Base-by-base conservation (phyloP, 129 eudicot species). In the Helianthus tuberosus region DNA sequence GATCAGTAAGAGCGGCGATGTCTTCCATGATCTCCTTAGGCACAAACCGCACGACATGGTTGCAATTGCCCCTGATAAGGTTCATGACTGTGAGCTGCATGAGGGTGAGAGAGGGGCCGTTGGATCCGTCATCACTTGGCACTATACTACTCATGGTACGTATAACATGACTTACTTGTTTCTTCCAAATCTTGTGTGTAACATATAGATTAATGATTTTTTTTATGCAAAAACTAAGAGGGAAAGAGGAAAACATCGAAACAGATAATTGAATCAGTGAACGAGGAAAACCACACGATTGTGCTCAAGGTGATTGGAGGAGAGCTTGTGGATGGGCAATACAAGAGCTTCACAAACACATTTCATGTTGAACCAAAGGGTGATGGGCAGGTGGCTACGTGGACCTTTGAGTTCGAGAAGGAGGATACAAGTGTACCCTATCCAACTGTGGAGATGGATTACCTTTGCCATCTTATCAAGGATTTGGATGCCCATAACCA, bases 231-330 rank as follows among this genome's bases (percentile, higher is more conserved):
- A 44, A 10, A 12, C 20, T 6, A 47, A 77, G 81, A 69, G 59
- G 81, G 81, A 7, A 70, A 69, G 51, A 69, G 60, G 68, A 69
- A 50, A 51, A 6, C 11, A n/a, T 49, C 71, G 3, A 77, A 69
- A 39, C 76, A 69, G 47, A 48, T 77, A 39, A 77, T 77, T 1
- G 75, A 69, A 59, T 66, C 75, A 1, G 75, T 77, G 38, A 49
- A 77, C 6, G 81, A 77, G 65, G 76, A 60, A 36, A 69, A 61
- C 1, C 68, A 77, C 32, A 16, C 38, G 76, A 47, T 61, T 6
- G 66, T 64, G 48, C 63, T 74, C 62, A 83, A 78, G 69, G 67
- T 79, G 20, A 82, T 86, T 1, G 94, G 79, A 79, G 96, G 96
- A 71, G 91, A 80, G 25, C 58, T 74, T 1, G 64, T 80, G 71